Percentiles rank a stretch among this genome's conserved stretches.
Conservation (phyloP, 148 eudicot species). For the Amaranthus hypochondriacus region DNA sequence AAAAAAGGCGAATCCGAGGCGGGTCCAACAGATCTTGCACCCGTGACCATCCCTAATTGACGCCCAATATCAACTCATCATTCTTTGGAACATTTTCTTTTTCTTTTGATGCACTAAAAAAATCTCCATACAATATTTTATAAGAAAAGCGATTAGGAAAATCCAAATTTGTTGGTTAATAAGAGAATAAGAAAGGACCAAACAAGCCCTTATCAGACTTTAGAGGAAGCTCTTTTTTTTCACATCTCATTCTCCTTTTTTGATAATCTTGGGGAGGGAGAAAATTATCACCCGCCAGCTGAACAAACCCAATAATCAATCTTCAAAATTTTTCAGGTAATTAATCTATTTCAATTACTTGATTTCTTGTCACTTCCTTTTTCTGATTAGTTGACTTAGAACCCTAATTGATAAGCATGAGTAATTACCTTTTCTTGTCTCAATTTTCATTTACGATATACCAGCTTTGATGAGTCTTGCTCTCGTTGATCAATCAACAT, state of each 20-base stretch:
- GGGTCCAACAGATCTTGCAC: too few species aligned
- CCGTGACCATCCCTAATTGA: too few species aligned
- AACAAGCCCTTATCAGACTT: slow-evolving; percentile 49
- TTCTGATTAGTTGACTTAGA: not conserved
- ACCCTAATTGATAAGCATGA: slow-evolving; percentile 12
- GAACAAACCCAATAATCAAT: not conserved
- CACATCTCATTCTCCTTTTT: not conserved
- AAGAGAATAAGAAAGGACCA: slow-evolving; percentile 36
- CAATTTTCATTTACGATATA: not conserved
- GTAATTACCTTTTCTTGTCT: not conserved
- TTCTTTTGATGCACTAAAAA: too few species aligned
- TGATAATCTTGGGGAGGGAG: not conserved
- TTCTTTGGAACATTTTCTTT: too few species aligned
- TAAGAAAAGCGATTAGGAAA: not conserved
- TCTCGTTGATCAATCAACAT: not conserved
- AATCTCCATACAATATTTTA: too few species aligned
- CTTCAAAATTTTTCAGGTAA: slow-evolving; percentile 8
- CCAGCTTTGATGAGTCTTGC: not conserved
- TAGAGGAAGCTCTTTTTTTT: not conserved
- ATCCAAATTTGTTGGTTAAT: slow-evolving; percentile 25
- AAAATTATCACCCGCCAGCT: slow-evolving; percentile 1
- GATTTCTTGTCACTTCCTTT: not conserved
- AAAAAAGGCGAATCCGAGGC: too few species aligned
- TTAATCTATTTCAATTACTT: not conserved
- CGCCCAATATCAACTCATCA: too few species aligned